Percentiles rank a stretch among this genome's conserved stretches.
Evolutionary conservation across 139 green algal genomes (phyloP).

Genomic region (Volvox reticuliferus): DNA sequence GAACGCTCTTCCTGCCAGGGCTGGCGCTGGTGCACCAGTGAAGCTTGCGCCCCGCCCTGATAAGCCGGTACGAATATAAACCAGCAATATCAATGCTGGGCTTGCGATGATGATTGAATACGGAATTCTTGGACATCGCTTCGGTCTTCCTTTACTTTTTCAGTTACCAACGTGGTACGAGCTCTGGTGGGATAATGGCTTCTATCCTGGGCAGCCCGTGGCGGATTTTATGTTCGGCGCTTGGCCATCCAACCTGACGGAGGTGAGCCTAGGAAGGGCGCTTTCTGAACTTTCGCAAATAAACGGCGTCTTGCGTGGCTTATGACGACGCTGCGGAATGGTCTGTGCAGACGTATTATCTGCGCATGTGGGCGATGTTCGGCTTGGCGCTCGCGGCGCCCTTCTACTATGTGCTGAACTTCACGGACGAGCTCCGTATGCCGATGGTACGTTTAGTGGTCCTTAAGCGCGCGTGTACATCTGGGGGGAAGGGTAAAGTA

Average conservation of each 20-base stretch:
- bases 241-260: slow-evolving; percentile 58
- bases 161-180: slow-evolving; percentile 71
- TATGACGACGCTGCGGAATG: background rate
- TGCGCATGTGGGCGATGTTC: slow-evolving; percentile 34
- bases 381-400: slow-evolving; percentile 35
- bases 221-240: slow-evolving; percentile 59
- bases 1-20: slow-evolving; percentile 54
- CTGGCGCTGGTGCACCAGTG: slow-evolving; percentile 63
- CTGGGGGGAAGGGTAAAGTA: background rate
- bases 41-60: slow-evolving; percentile 61
- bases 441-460: slow-evolving; percentile 11
- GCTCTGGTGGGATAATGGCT: slow-evolving; percentile 74
- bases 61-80: slow-evolving; percentile 54
- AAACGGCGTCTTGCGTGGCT: too few relatives aligned
- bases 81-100: background rate
- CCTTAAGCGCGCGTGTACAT: background rate
- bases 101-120: background rate
- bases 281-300: too few relatives aligned
- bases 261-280: slow-evolving; percentile 27
- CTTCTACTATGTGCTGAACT: slow-evolving; percentile 49
- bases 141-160: background rate
- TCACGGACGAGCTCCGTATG: slow-evolving; percentile 33
- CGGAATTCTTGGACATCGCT: background rate
- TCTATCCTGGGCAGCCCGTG: slow-evolving; percentile 63
- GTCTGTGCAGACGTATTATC: slow-evolving; percentile 26